phyloP scores from a whole-genome alignment of 352 stramenopile genomes.

The Phytophthora sansomeana region DNA sequence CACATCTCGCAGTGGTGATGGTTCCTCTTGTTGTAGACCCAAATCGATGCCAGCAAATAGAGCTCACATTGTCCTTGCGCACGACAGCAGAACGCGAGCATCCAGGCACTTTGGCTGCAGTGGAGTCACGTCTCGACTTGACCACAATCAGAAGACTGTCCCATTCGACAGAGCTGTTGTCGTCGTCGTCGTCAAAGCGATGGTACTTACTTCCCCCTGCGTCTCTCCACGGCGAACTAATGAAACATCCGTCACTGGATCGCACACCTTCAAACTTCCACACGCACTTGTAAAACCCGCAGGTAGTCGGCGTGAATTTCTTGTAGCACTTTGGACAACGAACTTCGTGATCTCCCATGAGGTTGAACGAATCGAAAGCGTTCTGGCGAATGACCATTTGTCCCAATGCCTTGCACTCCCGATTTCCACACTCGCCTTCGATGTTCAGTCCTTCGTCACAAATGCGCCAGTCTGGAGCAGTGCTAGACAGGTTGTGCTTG shows the following conservation, averaged over 20 bases:
- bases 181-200: constrained; percentile 31
- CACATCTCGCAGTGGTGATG: background rate
- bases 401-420: constrained; percentile 14
- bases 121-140: background rate
- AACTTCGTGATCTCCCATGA: constrained; percentile 8
- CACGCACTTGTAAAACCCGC: constrained; percentile 38
- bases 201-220: constrained; percentile 24
- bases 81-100: background rate
- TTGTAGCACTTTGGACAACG: constrained; percentile 23
- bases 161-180: constrained; percentile 22
- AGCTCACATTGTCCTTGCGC: constrained; percentile 4
- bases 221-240: constrained; percentile 36
- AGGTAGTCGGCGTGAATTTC: constrained; percentile 15
- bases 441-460: constrained; percentile 33
- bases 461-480: constrained; percentile 14
- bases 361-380: constrained; percentile 20
- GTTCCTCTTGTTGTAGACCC: background rate
- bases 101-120: background rate
- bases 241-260: constrained; percentile 4
- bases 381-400: constrained; percentile 24
- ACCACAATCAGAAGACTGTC: constrained; percentile 19
- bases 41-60: constrained; percentile 11
- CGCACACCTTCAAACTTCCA: constrained; percentile 40
- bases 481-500: background rate
- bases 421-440: constrained; percentile 26